Base-by-base conservation (phyloP, 192 early-diverging fungal genomes). In the Backusella circina region DNA sequence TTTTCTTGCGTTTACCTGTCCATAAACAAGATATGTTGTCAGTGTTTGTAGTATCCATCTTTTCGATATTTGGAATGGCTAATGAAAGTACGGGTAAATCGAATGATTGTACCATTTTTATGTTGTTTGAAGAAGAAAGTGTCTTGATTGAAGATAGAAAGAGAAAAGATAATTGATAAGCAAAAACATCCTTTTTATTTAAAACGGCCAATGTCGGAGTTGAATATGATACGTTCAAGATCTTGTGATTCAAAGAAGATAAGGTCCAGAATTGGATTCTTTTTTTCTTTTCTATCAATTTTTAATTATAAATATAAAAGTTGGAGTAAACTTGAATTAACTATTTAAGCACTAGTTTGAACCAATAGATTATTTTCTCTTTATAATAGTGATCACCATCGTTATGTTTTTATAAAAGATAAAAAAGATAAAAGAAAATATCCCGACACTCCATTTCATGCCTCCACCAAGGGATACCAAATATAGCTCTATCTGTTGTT, bases 21-120 rank as follows among this genome's bases (percentile, higher is more conserved):
- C 75, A 77, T 65, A 77, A 51, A 31, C 61, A 65, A 37, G 70
- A 71, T 6, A 77, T 37, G 38, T 70, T 77, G 39, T 77, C 75
- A 26, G 44, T 47, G 35, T 70, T 50, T 4, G 66, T 71, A 0
- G 44, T 36, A 23, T 72, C 44, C 5, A 77, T 18, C 36, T 77
- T 71, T 50, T 71, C n/a, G 16, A 77, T 72, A 51, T 71, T 77
- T 5, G 57, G 70, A 18, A 72, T 72, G 5, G 75, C 75, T 6
- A 77, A 28, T 3, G 75, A 65, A 23, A 77, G 69, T 28, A 77
- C 65, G 2, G 75, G 75, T 36, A 73, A 37, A 37, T 73, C 71
- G 18, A 73, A 13, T 64, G 71, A 38, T 64, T 37, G 16, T 1
- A 39, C 51, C 71, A 73, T 73, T 35, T n/a, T n/a, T n/a, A n/a